Percentiles rank a stretch among this genome's conserved stretches.
phyloP scores from a whole-genome alignment of 106 monocot species.

The Gastrodia elata region DNA sequence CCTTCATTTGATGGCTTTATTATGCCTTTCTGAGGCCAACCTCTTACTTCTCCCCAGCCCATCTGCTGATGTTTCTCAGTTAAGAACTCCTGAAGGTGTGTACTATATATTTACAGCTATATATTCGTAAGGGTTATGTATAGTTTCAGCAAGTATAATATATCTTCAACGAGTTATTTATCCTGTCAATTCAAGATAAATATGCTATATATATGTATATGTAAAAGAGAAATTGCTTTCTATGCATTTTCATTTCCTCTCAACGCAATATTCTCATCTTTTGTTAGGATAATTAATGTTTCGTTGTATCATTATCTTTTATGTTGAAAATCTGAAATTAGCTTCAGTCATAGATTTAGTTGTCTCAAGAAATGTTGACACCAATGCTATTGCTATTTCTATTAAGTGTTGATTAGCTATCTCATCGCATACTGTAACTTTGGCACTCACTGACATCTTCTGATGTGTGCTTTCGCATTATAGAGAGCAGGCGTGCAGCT shows the following conservation, averaged over 20 bases:
- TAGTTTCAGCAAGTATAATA: background rate
- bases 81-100: conserved; percentile 56
- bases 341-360: background rate
- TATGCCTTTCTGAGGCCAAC: conserved; percentile 68
- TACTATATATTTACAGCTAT: background rate
- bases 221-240: background rate
- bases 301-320: background rate
- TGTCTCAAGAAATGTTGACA: background rate
- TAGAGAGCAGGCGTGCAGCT: conserved; percentile 52
- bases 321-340: background rate
- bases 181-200: background rate
- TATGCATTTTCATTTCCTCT: background rate
- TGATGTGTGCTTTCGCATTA: conserved; percentile 4
- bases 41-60: conserved; percentile 50
- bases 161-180: background rate
- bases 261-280: background rate
- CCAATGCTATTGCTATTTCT: background rate
- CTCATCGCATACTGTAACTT: too few species aligned
- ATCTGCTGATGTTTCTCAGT: conserved; percentile 37
- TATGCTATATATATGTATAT: background rate
- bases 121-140: background rate
- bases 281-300: background rate
- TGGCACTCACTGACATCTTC: background rate
- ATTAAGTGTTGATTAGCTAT: background rate
- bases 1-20: conserved; percentile 75